A percentile compares a stretch with the other conserved stretches of the same genome.
Conservation (phyloP, 768 basidiomycete species). For the Gloeostereum incarnatum region DNA sequence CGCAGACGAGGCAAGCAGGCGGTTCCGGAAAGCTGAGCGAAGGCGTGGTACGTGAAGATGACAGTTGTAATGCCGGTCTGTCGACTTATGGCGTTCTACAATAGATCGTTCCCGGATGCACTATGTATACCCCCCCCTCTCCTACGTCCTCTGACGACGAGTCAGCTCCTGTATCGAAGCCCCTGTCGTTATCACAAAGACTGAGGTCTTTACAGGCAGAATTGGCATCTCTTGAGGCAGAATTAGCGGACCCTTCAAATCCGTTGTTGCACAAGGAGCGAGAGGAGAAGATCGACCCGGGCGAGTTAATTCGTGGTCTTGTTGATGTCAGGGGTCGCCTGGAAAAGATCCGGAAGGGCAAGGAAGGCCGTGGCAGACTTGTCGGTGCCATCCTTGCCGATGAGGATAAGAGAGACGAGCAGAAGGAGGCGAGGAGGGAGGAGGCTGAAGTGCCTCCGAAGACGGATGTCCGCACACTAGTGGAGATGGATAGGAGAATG, state of each 20-base stretch:
- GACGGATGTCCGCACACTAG: constrained; percentile 34
- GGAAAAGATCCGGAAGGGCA: constrained; percentile 54
- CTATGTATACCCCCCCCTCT: constrained; percentile 66
- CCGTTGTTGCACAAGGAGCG: constrained; percentile 52
- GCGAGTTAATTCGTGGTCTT: constrained; percentile 66
- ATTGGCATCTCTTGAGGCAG: constrained; percentile 67
- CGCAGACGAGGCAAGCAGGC: constrained; percentile 58
- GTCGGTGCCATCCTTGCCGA: constrained; percentile 48
- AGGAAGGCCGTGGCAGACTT: constrained; percentile 57
- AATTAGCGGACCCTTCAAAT: constrained; percentile 76
- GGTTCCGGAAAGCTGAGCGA: constrained; percentile 66
- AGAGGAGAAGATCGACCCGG: constrained; percentile 58
- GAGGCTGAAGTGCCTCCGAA: constrained; percentile 14
- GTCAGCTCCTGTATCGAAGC: constrained; percentile 20
- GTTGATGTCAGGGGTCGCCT: constrained; percentile 66
- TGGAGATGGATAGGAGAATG: constrained; percentile 77
- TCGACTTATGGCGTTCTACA: constrained; percentile 3
- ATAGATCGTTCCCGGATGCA: constrained; percentile 44
- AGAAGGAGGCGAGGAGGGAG: constrained; percentile 9
- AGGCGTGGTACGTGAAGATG: constrained; percentile 32
- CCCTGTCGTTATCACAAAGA: constrained; percentile 45
- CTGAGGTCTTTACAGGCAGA: constrained; percentile 68
- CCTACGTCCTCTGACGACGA: constrained; percentile 35
- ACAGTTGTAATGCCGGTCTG: neutral
- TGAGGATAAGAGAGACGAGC: constrained; percentile 8